Evolutionary conservation across 176 grass and related monocot genomes (phyloP).

Genomic region (Aechmea fasciata): DNA sequence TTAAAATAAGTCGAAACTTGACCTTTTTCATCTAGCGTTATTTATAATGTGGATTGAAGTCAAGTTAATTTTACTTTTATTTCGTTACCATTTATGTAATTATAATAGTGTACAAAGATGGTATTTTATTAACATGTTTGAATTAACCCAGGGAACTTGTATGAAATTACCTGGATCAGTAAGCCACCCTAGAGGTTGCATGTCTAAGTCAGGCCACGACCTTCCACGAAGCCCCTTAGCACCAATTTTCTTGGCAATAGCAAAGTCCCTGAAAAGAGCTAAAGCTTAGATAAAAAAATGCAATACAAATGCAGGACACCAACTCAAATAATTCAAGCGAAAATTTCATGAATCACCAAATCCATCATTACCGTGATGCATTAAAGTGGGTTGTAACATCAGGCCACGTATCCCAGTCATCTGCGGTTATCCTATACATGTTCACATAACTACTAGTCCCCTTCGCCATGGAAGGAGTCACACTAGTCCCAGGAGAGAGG

Average conservation of each 20-base stretch:
- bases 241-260: slow-evolving; percentile 60
- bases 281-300: neutral
- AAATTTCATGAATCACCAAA: neutral
- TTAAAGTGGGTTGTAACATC: slow-evolving; percentile 75
- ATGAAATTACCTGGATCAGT: slow-evolving; percentile 52
- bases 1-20: no score
- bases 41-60: no score
- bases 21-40: no score
- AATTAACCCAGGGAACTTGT: neutral
- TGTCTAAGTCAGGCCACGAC: slow-evolving; percentile 94
- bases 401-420: slow-evolving; percentile 88
- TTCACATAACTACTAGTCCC: slow-evolving; percentile 54
- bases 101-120: neutral
- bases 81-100: neutral
- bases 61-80: neutral
- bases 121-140: neutral
- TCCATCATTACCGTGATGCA: slow-evolving; percentile 43
- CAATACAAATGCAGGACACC: neutral
- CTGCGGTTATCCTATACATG: slow-evolving; percentile 82
- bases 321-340: neutral
- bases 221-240: slow-evolving; percentile 59
- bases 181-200: slow-evolving; percentile 91
- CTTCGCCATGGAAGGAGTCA: slow-evolving; percentile 53
- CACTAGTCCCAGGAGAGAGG: slow-evolving; percentile 61
- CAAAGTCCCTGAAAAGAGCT: slow-evolving; percentile 37